Conservation (phyloP, 805 yeast species). For the Yamadazyma endophytica region DNA sequence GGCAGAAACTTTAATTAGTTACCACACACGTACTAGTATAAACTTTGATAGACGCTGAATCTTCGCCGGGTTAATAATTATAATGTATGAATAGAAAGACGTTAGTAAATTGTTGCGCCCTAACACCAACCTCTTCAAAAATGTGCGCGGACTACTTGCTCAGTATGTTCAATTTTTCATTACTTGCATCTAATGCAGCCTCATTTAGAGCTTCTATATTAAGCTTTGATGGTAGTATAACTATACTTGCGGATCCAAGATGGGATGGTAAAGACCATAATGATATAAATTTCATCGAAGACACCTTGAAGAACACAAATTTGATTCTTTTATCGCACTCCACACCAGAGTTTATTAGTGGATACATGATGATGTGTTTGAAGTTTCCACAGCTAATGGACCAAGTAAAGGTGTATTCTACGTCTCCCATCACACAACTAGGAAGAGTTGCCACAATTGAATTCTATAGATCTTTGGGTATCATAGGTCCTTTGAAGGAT, state of each 20-base stretch:
- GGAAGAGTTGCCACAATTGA: constrained; percentile 88
- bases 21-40: constrained; percentile 39
- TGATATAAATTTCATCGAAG: constrained; percentile 30
- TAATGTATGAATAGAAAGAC: no score
- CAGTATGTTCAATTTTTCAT: constrained; percentile 35
- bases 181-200: constrained; percentile 24
- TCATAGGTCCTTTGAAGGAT: constrained; percentile 65
- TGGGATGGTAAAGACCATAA: constrained; percentile 56
- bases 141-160: no score
- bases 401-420: constrained; percentile 74
- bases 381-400: constrained; percentile 53
- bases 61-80: no score
- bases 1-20: constrained; percentile 44
- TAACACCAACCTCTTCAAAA: no score
- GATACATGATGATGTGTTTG: constrained; percentile 62
- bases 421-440: constrained; percentile 83
- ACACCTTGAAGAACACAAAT: constrained; percentile 46
- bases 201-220: constrained; percentile 45
- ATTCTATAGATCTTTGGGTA: constrained; percentile 64
- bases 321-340: constrained; percentile 83
- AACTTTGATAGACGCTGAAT: no score
- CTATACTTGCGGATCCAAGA: constrained; percentile 66
- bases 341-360: constrained; percentile 74
- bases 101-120: no score
- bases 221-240: constrained; percentile 51